These are phyloP conservation scores for Sisymbrium irio DNA, from an alignment of 345 rosid species.

Conservation along the genomic window DNA sequence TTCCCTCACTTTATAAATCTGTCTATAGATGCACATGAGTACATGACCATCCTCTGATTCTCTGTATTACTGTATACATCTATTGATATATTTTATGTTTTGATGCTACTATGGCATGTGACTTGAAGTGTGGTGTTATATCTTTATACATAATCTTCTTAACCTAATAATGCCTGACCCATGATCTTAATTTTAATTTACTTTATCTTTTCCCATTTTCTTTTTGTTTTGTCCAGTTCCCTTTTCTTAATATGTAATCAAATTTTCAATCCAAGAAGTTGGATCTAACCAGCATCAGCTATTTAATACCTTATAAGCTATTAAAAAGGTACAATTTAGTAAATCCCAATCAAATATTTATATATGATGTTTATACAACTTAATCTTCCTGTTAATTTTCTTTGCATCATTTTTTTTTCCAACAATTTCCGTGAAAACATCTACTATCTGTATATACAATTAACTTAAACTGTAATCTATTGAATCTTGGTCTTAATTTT, in stretches of 20 bases:
- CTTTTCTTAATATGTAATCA: conserved; percentile 5
- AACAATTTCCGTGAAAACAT: neutral
- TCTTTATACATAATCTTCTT: conserved; percentile 24
- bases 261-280: neutral
- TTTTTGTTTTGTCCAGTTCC: conserved; percentile 19
- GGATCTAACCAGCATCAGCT: conserved; percentile 8
- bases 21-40: neutral
- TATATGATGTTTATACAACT: neutral
- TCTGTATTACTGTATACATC: conserved; percentile 2
- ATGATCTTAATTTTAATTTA: conserved; percentile 31
- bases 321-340: neutral
- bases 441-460: neutral
- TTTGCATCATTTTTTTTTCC: neutral
- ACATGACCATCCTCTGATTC: conserved; percentile 29
- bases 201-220: neutral
- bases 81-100: conserved; percentile 10
- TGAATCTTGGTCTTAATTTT: neutral
- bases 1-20: conserved; percentile 15
- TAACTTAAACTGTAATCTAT: neutral
- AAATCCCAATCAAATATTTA: neutral
- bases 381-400: neutral
- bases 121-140: conserved; percentile 35
- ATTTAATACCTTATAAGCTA: neutral
- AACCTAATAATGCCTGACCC: conserved; percentile 38
- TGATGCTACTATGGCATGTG: conserved; percentile 34